A percentile compares a stretch with the other conserved stretches of the same genome.
Evolutionary conservation across 2,329 filamentous ascomycete species (phyloP).

Genomic region (Chaetomiaceae sp.): DNA sequence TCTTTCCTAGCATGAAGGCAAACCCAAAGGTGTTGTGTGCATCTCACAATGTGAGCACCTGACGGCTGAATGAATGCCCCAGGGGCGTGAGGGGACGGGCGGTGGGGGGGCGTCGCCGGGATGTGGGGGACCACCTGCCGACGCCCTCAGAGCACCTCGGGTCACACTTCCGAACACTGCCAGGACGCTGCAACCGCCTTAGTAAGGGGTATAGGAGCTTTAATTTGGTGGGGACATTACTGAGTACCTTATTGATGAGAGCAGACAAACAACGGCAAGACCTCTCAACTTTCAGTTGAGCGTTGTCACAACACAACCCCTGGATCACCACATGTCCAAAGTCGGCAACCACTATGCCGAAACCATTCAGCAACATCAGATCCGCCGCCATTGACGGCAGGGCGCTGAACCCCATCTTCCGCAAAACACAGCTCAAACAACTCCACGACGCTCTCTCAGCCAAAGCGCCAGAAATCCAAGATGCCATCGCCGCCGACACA

Average conservation of each 20-base stretch:
- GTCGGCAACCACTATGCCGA: slow-evolving; percentile 8
- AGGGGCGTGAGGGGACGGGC: not conserved
- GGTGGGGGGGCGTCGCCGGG: not conserved
- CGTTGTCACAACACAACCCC: not conserved
- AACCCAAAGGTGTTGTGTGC: not conserved
- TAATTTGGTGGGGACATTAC: slow-evolving; percentile 2
- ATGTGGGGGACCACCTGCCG: slow-evolving; percentile 2
- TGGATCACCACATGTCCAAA: not conserved
- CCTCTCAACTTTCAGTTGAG: not conserved
- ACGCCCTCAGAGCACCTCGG: not conserved
- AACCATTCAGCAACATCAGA: slow-evolving; percentile 1
- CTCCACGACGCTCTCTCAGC: not conserved
- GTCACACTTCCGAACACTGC: not conserved
- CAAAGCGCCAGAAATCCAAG: not conserved
- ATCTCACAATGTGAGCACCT: no score
- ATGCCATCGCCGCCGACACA: slow-evolving; percentile 1
- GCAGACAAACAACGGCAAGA: no score
- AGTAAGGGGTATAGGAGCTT: not conserved
- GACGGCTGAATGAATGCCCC: not conserved
- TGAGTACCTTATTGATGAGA: no score
- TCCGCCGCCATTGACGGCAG: slow-evolving; percentile 8
- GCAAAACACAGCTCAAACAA: slow-evolving; percentile 2
- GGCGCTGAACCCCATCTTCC: slow-evolving; percentile 4
- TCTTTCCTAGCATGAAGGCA: not conserved
- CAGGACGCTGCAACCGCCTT: not conserved